Percentiles rank a stretch among this genome's conserved stretches.
Evolutionary conservation across 805 yeast genomes (phyloP).

Genomic region (Kodamaea jinghongensis): DNA sequence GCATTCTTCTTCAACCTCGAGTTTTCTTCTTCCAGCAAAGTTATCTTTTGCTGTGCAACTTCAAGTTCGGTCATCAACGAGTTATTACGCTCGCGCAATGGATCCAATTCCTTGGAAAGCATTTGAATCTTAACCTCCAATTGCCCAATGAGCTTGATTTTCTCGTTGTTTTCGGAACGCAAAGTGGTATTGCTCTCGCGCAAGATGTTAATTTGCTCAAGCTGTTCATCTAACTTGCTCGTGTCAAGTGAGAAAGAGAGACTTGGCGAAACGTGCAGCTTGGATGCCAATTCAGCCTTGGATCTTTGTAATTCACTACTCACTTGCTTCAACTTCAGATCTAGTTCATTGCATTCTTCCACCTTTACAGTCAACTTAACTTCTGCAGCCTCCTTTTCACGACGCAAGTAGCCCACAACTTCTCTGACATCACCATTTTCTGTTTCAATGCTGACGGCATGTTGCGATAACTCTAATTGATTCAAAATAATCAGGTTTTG

Average conservation of each 20-base stretch:
- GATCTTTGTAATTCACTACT: slow-evolving; percentile 52
- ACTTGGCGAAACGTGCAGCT: slow-evolving; percentile 13
- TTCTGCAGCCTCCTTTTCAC: slow-evolving; percentile 70
- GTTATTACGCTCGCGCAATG: slow-evolving; percentile 41
- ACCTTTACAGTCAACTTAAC: slow-evolving; percentile 40
- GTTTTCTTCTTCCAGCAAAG: slow-evolving; percentile 49
- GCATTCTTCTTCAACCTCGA: slow-evolving; percentile 47
- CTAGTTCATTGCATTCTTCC: slow-evolving; percentile 54
- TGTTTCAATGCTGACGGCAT: slow-evolving; percentile 8
- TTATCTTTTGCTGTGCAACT: slow-evolving; percentile 49
- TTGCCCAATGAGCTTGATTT: slow-evolving; percentile 20
- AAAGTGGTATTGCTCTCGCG: slow-evolving; percentile 68
- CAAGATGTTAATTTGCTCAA: slow-evolving; percentile 56
- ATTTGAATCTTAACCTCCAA: slow-evolving; percentile 41
- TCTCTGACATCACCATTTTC: slow-evolving; percentile 35
- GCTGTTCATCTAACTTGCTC: slow-evolving; percentile 41
- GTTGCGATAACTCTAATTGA: slow-evolving; percentile 53
- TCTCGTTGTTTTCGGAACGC: slow-evolving; percentile 46
- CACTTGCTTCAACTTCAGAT: slow-evolving; percentile 47
- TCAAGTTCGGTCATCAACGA: slow-evolving; percentile 38
- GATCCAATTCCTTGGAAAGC: slow-evolving; percentile 37
- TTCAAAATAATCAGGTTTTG: slow-evolving; percentile 68
- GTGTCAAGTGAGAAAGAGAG: slow-evolving; percentile 2
- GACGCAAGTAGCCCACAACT: slow-evolving; percentile 60
- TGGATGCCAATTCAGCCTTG: slow-evolving; percentile 41